phyloP scores from a whole-genome alignment of 768 basidiomycete species.

The Butyriboletus loyo region DNA sequence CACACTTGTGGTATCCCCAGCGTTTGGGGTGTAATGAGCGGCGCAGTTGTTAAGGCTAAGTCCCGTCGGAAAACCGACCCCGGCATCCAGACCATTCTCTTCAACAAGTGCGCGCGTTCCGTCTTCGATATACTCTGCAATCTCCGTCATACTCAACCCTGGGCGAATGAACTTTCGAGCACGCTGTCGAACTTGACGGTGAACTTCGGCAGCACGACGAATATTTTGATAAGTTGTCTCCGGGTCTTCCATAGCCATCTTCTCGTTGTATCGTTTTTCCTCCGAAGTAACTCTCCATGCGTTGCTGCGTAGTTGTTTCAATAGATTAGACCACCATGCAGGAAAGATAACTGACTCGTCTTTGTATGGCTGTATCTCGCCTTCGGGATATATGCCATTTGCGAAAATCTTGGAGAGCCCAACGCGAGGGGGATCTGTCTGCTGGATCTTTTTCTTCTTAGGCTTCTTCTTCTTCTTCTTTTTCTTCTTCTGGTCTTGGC shows the following conservation, averaged over 20 bases:
- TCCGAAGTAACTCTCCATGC: constrained; percentile 85
- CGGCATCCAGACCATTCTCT: constrained; percentile 79
- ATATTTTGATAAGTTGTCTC: constrained; percentile 86
- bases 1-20: constrained; percentile 81
- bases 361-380: constrained; percentile 87
- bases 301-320: constrained; percentile 53
- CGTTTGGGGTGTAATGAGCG: constrained; percentile 95
- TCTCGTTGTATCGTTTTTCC: constrained; percentile 84
- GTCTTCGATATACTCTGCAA: constrained; percentile 91
- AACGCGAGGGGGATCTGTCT: constrained; percentile 89
- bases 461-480: constrained; percentile 96
- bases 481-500: constrained; percentile 68
- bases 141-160: constrained; percentile 92
- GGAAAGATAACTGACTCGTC: constrained; percentile 65
- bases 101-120: constrained; percentile 90
- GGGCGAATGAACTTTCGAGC: constrained; percentile 83
- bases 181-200: constrained; percentile 83
- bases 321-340: not conserved
- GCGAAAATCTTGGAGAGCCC: constrained; percentile 88
- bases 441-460: constrained; percentile 78
- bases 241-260: constrained; percentile 72
- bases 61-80: constrained; percentile 96
- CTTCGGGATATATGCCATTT: constrained; percentile 84
- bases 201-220: constrained; percentile 92
- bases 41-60: constrained; percentile 92